phyloP scores from a whole-genome alignment of 108 stramenopile species.

The Pseudonitzschia multiseries region DNA sequence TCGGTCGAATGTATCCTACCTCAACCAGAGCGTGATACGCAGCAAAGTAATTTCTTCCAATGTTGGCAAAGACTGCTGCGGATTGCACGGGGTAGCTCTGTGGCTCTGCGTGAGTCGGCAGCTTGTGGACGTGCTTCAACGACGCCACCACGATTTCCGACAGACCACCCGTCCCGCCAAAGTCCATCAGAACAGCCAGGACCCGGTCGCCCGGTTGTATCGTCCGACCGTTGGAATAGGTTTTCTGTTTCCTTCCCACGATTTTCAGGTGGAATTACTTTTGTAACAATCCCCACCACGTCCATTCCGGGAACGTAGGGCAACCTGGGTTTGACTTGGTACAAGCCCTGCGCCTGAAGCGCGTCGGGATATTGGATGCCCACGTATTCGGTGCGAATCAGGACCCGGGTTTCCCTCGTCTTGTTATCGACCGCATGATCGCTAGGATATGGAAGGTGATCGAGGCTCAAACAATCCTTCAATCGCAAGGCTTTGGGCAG shows the following conservation, averaged over 20 bases:
- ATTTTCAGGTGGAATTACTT: not conserved
- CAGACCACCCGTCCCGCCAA: conserved; percentile 60
- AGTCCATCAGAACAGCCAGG: conserved; percentile 50
- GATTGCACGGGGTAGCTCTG: conserved; percentile 23
- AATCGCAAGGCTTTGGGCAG: conserved; percentile 3
- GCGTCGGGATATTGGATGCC: conserved; percentile 80
- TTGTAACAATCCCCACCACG: conserved; percentile 49
- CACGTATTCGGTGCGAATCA: conserved; percentile 55
- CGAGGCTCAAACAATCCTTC: conserved; percentile 28
- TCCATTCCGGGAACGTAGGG: conserved; percentile 76
- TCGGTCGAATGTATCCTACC: conserved; percentile 41
- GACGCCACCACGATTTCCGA: conserved; percentile 48
- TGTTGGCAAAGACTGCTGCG: conserved; percentile 27
- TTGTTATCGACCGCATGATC: conserved; percentile 18
- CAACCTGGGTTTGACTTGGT: conserved; percentile 61
- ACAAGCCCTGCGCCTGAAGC: conserved; percentile 61
- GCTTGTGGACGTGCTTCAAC: conserved; percentile 43
- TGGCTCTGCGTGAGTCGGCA: conserved; percentile 49
- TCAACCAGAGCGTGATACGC: conserved; percentile 67
- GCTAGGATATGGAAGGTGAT: not conserved
- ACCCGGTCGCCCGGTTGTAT: conserved; percentile 52
- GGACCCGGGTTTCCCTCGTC: conserved; percentile 26
- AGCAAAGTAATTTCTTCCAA: conserved; percentile 70
- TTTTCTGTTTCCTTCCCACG: no score
- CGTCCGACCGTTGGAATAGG: not conserved